phyloP scores from a whole-genome alignment of 83 land plant genomes.

The Diphasiastrum complanatum region DNA sequence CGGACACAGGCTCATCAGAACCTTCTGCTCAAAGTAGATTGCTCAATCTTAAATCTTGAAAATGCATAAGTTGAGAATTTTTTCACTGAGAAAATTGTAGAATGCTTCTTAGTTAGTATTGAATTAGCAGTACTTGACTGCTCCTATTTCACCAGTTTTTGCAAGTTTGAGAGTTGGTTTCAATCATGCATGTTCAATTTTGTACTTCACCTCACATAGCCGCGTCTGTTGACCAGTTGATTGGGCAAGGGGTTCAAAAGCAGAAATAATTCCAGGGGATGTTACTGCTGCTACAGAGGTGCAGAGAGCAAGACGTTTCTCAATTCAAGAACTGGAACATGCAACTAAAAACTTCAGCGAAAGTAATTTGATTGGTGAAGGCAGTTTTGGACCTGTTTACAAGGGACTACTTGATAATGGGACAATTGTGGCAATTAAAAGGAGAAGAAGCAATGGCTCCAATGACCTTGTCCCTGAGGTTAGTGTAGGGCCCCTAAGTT shows the following conservation, averaged over 20 bases:
- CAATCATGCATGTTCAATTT: neutral
- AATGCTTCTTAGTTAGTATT: neutral
- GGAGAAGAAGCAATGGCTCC: conserved; percentile 44
- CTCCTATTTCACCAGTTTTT: neutral
- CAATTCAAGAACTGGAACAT: conserved; percentile 47
- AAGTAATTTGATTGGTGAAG: conserved; percentile 56
- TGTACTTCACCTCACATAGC: neutral
- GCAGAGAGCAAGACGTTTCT: conserved; percentile 26
- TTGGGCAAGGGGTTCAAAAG: conserved; percentile 27
- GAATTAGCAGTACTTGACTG: neutral
- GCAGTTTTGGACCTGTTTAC: conserved; percentile 70
- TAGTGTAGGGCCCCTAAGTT: too few relatives aligned
- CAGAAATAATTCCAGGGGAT: neutral
- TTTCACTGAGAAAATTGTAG: neutral
- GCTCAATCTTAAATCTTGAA: too few relatives aligned
- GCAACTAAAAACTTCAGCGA: conserved; percentile 65
- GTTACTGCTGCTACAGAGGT: conserved; percentile 10
- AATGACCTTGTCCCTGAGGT: conserved; percentile 69
- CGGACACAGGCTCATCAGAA: conserved; percentile 25
- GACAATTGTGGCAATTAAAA: conserved; percentile 71
- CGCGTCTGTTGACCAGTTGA: conserved; percentile 23
- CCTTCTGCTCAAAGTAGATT: conserved; percentile 24
- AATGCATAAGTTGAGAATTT: too few relatives aligned
- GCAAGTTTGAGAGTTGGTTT: neutral
- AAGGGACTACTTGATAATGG: conserved; percentile 86